A percentile compares a stretch with the other conserved stretches of the same genome.
These are phyloP conservation scores for Diplodia scrobiculata DNA, from an alignment of 2,329 filamentous ascomycete species.

Conservation along the genomic window DNA sequence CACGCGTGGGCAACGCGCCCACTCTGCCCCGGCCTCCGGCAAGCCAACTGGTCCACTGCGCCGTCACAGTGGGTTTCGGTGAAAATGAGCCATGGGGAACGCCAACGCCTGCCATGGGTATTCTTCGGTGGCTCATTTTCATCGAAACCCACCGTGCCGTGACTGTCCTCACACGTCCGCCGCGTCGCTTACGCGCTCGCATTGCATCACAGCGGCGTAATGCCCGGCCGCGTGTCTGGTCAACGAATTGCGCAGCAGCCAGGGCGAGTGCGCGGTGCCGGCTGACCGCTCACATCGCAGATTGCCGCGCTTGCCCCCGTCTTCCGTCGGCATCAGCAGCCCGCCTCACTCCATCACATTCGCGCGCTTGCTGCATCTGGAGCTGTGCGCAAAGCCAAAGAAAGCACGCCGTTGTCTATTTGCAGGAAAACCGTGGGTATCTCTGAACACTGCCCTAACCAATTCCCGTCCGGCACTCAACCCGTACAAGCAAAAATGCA, in stretches of 20 bases:
- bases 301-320: conserved; percentile 8
- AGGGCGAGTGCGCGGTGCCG: too few species aligned
- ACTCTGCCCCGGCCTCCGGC: not conserved
- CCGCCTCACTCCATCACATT: conserved; percentile 4
- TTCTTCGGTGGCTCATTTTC: too few species aligned
- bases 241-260: not conserved
- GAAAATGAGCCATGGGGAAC: too few species aligned
- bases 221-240: not conserved
- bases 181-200: not conserved
- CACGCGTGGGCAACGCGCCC: not conserved
- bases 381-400: not conserved
- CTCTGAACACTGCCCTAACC: conserved; percentile 22
- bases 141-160: too few species aligned
- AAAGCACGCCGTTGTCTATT: conserved; percentile 18
- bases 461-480: not conserved
- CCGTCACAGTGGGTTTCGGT: too few species aligned
- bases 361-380: not conserved
- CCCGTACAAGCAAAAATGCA: not conserved
- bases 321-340: not conserved
- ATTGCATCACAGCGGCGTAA: not conserved
- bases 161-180: not conserved
- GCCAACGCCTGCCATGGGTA: too few species aligned
- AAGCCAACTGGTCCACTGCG: not conserved
- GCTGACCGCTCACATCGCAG: not conserved
- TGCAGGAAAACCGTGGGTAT: conserved; percentile 24